Evolutionary conservation across 1,284 basidiomycete species (phyloP), one percentile per base, ranked within the genome.

Genomic region (Tylopilus sp.): DNA sequence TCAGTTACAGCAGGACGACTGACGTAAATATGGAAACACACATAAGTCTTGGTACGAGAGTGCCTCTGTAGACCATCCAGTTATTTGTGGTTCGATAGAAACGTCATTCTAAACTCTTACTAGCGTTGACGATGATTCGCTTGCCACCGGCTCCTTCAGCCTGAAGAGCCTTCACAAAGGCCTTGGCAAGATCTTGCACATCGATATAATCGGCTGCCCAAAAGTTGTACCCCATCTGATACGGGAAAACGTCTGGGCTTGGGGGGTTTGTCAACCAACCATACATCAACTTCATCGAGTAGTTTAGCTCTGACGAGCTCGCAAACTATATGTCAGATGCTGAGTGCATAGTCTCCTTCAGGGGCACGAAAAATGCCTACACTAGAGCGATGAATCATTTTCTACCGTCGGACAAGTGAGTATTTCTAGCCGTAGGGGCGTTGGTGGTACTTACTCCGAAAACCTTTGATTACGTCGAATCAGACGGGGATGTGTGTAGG

Each of bases 181-280:
- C 39, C 50, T 62, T 54, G 16, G 29, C 61, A 16, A 62, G 61
- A 27, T 62, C 61, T 42, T 62, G 61, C 31, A 54, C 61, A 13
- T 62, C 61, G 48, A 62, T 54, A n/a, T 34, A 62, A 42, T 62
- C 61, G 52, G 61, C 61, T 25, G 52, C 61, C 61, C 61, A 62
- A 53, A 62, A 62, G 31, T 62, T 62, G 37, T 62, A 54, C 29
- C 61, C 61, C 61, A 62, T 62, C 25, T 62, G 61, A 27, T 41
- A 34, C 31, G 61, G 61, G 50, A 62, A 62, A 27, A 62, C 61
- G 1, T 54, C 61, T 19, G 61, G 61, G 25, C 52, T 62, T 4
- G 61, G 61, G 23, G 61, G 61, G 31, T 54, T 62, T 13, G 61
- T 62, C 37, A 62, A 62, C 61, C 61, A 62, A 29, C 31, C n/a